phyloP scores from a whole-genome alignment of 2,329 filamentous ascomycete species.

The Aspergillus vadensis region DNA sequence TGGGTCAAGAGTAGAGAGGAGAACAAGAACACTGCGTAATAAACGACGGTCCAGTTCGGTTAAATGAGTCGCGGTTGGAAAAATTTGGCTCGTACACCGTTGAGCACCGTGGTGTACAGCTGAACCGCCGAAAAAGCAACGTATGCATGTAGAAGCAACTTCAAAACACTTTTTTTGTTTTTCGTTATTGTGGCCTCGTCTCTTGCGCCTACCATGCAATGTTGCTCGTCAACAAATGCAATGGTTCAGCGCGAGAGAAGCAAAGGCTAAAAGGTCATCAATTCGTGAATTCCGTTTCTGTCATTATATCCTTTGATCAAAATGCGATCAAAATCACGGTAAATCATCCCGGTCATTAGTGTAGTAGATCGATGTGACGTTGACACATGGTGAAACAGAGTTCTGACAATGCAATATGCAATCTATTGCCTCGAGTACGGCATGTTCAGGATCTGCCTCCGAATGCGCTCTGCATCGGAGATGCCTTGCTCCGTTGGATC shows the following conservation, averaged over 20 bases:
- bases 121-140: neutral
- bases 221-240: neutral
- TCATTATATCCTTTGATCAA: conserved; percentile 30
- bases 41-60: conserved; percentile 9
- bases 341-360: conserved; percentile 36
- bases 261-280: conserved; percentile 15
- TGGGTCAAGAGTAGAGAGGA: neutral
- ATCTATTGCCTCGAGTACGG: conserved; percentile 32
- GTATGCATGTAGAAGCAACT: neutral
- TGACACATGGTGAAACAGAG: conserved; percentile 27
- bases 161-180: neutral
- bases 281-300: conserved; percentile 36
- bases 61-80: neutral
- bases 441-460: conserved; percentile 43
- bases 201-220: neutral
- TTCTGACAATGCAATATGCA: conserved; percentile 13
- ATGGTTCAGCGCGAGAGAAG: neutral
- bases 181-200: neutral
- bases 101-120: neutral
- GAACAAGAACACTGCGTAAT: neutral
- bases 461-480: conserved; percentile 43
- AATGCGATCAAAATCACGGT: conserved; percentile 18
- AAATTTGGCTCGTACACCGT: neutral
- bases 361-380: conserved; percentile 25
- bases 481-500: conserved; percentile 39